Conservation (phyloP, 345 rosid genomes). For the Eucalyptus pauciflora region DNA sequence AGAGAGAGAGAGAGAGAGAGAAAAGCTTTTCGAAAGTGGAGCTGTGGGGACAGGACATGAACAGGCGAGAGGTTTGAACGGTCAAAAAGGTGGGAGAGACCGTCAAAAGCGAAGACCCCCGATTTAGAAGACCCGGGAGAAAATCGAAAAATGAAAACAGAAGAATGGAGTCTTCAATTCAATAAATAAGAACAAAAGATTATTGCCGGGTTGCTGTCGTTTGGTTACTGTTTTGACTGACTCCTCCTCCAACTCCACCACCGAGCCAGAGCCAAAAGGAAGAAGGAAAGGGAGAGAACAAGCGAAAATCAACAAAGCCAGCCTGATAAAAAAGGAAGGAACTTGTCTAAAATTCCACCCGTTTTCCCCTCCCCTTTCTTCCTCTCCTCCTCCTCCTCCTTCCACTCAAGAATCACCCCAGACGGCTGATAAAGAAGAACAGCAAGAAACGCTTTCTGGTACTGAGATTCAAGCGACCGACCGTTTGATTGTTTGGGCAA, state of each 20-base stretch:
- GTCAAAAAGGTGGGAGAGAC: conserved; percentile 37
- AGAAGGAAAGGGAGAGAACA: background rate
- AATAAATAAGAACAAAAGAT: background rate
- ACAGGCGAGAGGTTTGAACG: conserved; percentile 25
- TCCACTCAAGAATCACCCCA: background rate
- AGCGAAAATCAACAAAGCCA: background rate
- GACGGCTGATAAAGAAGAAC: background rate
- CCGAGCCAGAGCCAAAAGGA: background rate
- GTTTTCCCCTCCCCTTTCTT: background rate
- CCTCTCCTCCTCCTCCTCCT: background rate
- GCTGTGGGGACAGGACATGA: background rate
- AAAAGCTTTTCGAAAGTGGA: background rate
- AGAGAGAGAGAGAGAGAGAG: background rate
- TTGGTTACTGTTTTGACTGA: conserved; percentile 7
- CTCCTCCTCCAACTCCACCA: background rate
- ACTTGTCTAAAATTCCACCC: background rate
- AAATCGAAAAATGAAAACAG: background rate
- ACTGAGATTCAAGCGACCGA: background rate
- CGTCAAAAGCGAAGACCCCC: background rate
- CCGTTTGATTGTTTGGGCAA: background rate
- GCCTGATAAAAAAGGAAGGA: background rate
- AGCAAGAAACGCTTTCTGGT: background rate
- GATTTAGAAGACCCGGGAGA: background rate
- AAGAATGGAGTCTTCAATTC: background rate
- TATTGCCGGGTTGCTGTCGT: conserved; percentile 18